These are phyloP conservation scores for Paxillus rubicundulus DNA, from an alignment of 768 basidiomycete genomes.

Conservation along the genomic window DNA sequence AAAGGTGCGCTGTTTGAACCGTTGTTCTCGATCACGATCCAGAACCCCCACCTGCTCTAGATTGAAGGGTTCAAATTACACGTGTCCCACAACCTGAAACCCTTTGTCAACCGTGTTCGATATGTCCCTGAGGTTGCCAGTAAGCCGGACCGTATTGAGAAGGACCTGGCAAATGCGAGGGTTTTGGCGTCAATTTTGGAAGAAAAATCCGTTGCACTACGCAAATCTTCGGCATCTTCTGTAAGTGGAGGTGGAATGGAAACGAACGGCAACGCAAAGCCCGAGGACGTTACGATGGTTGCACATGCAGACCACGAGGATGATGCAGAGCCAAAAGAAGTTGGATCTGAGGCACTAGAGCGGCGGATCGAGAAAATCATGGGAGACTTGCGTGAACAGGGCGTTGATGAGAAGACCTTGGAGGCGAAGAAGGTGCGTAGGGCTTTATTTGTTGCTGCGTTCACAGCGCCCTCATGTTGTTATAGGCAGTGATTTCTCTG, in stretches of 20 bases:
- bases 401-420: conserved; percentile 62
- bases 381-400: conserved; percentile 66
- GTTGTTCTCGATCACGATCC: conserved; percentile 1
- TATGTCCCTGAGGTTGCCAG: conserved; percentile 82
- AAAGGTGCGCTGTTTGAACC: conserved; percentile 52
- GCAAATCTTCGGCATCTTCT: conserved; percentile 32
- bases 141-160: conserved; percentile 73
- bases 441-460: conserved; percentile 9
- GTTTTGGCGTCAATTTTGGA: conserved; percentile 72
- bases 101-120: conserved; percentile 75
- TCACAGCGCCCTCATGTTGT: conserved; percentile 20
- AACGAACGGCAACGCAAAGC: conserved; percentile 28
- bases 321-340: conserved; percentile 56
- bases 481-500: conserved; percentile 74
- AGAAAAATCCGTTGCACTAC: conserved; percentile 57
- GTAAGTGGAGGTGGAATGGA: conserved; percentile 19
- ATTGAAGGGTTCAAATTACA: conserved; percentile 95
- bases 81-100: conserved; percentile 75
- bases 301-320: conserved; percentile 36
- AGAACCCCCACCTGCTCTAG: conserved; percentile 38
- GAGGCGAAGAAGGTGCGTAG: conserved; percentile 67
- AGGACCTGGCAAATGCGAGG: conserved; percentile 77
- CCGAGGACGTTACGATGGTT: conserved; percentile 32
- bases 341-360: conserved; percentile 79
- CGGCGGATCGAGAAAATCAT: conserved; percentile 75